phyloP scores from a whole-genome alignment of 1,284 basidiomycete genomes.

The Ganoderma sinense region DNA sequence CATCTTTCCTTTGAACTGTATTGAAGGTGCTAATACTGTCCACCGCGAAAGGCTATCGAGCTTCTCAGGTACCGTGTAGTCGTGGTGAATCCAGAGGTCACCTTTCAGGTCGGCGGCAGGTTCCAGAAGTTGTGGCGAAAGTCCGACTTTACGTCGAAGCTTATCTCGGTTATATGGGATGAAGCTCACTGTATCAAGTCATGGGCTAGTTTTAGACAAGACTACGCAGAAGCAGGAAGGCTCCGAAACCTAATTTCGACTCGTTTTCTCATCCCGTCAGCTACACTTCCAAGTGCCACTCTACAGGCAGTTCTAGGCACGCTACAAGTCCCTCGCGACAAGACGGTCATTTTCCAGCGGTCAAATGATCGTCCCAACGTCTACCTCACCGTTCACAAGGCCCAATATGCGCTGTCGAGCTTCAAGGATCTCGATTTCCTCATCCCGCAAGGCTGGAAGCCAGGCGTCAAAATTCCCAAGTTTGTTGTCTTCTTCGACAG shows the following conservation, averaged over 20 bases:
- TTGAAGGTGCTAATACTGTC: constrained; percentile 24
- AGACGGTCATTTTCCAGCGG: constrained; percentile 15
- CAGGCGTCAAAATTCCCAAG: constrained; percentile 17
- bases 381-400: constrained; percentile 35
- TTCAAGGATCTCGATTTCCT: constrained; percentile 44
- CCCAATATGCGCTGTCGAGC: constrained; percentile 32
- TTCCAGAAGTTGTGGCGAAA: constrained; percentile 40
- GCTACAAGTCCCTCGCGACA: constrained; percentile 15
- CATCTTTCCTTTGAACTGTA: neutral
- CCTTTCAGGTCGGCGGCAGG: constrained; percentile 32
- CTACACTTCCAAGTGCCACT: constrained; percentile 41
- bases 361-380: constrained; percentile 47
- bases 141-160: constrained; percentile 28
- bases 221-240: constrained; percentile 38
- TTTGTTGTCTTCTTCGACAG: constrained; percentile 44
- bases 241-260: constrained; percentile 40
- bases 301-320: constrained; percentile 35
- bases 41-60: constrained; percentile 11
- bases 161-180: constrained; percentile 44
- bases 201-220: constrained; percentile 44
- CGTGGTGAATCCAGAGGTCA: constrained; percentile 42
- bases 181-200: constrained; percentile 46
- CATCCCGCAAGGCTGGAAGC: constrained; percentile 30
- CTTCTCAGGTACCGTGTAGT: constrained; percentile 37
- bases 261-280: constrained; percentile 42